Evolutionary conservation across 495 filamentous ascomycete species (phyloP).

Genomic region (Penicillium nucicola): DNA sequence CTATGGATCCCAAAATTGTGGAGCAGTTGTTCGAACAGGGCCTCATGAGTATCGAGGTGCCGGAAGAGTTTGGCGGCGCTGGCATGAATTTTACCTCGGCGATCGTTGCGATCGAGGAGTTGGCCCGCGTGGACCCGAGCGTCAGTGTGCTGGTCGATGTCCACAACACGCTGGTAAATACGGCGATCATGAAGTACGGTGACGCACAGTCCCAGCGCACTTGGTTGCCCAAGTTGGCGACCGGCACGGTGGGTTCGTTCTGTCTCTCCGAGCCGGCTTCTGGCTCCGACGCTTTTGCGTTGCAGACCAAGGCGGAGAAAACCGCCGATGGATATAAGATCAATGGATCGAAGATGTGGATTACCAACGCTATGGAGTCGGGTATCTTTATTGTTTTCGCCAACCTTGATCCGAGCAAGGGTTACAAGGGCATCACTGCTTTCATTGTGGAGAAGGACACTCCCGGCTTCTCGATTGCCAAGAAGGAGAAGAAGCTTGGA

Average conservation of each 20-base stretch:
- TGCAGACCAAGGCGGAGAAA: constrained; percentile 80
- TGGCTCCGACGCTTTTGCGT: constrained; percentile 92
- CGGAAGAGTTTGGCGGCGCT: constrained; percentile 92
- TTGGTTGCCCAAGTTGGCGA: constrained; percentile 84
- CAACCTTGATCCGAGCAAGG: constrained; percentile 82
- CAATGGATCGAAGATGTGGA: constrained; percentile 98
- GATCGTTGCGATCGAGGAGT: constrained; percentile 94
- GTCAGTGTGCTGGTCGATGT: constrained; percentile 93
- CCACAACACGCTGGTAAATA: constrained; percentile 98
- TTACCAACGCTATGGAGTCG: constrained; percentile 93
- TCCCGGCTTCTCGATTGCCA: constrained; percentile 89
- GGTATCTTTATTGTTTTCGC: constrained; percentile 98
- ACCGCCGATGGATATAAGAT: constrained; percentile 79
- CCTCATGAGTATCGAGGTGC: constrained; percentile 95
- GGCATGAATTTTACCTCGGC: constrained; percentile 98
- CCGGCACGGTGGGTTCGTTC: constrained; percentile 90
- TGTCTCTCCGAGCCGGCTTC: constrained; percentile 93
- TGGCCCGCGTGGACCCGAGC: constrained; percentile 90
- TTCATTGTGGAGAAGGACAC: constrained; percentile 91
- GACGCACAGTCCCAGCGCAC: constrained; percentile 70
- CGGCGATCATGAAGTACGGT: constrained; percentile 83
- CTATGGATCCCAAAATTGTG: constrained; percentile 84
- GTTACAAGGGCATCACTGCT: constrained; percentile 93
- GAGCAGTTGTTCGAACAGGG: constrained; percentile 97
- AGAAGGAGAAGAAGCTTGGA: constrained; percentile 99